phyloP scores from a whole-genome alignment of 805 yeast species.

The Yarrowia deformans region DNA sequence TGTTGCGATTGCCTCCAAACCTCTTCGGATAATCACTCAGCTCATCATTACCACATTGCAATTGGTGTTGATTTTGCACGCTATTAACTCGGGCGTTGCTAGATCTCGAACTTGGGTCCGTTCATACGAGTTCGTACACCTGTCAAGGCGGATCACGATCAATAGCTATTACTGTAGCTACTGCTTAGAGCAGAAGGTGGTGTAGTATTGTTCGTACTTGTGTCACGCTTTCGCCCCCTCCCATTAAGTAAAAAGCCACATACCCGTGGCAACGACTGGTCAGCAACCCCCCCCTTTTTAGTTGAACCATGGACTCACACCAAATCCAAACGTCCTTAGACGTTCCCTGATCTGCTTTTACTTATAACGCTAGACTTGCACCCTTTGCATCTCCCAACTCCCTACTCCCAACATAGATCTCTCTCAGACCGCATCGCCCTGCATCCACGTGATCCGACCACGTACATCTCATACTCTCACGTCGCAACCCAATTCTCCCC shows the following conservation, averaged over 20 bases:
- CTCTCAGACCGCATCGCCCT: slow-evolving; percentile 13
- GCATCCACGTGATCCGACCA: slow-evolving; percentile 33
- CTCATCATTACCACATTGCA: neutral
- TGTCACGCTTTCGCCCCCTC: too few relatives aligned
- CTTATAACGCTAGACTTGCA: slow-evolving; percentile 8
- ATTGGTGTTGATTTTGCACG: neutral
- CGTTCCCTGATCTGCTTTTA: neutral
- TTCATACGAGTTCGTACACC: neutral
- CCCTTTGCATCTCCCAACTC: neutral
- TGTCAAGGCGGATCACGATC: too few relatives aligned
- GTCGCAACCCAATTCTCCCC: slow-evolving; percentile 15
- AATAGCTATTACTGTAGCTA: neutral
- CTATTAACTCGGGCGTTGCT: neutral
- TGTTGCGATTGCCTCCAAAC: slow-evolving; percentile 5
- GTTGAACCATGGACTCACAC: neutral
- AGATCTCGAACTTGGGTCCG: neutral
- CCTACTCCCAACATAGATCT: slow-evolving; percentile 16
- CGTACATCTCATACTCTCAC: slow-evolving; percentile 17
- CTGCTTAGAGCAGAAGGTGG: neutral
- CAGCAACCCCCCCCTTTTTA: neutral
- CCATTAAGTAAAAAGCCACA: neutral
- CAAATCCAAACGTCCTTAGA: slow-evolving; percentile 19
- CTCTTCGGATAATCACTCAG: slow-evolving; percentile 1
- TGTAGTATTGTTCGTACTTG: too few relatives aligned
- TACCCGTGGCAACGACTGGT: neutral